Base-by-base conservation (phyloP, 2,329 filamentous ascomycete genomes). In the Alternaria tenuissima region DNA sequence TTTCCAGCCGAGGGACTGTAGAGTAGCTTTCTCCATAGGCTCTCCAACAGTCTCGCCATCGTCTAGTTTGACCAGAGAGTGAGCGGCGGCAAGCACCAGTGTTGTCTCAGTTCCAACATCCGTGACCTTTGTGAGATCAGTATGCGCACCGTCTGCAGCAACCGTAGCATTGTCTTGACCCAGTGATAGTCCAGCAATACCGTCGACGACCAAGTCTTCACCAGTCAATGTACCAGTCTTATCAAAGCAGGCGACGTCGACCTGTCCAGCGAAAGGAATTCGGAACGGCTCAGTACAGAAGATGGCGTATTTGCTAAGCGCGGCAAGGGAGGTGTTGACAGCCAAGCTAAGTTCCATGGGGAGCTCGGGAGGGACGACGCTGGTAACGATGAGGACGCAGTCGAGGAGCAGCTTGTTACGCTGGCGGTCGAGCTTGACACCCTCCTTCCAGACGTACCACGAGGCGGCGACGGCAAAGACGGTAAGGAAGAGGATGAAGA, bases 261-360 rank as follows among this genome's bases (percentile, higher is more conserved):
- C 91, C 65, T 95, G 92, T 32, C 95, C 95, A 67, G 94, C 96
- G 71, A 91, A 98, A 0, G 96, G 96, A 72, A 99, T 99, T 57
- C 95, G 90, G 88, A 99, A 99, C 28, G 95, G 95, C 79, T 99
- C 96, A 2, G 95, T 99, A 78, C 95, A 99, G 84, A 97, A 99
- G 72, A 99, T 99, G 62, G 96, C 95, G 70, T 90, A 94, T 79
- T 94, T 96, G 81, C 94, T 96, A 38, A 99, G 84, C 28, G 95
- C 94, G 51, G 95, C 94, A 78, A 99, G 83, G 85, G 92, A 96
- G 12, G 95, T 99, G 82, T 99, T 99, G 77, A 99, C 96, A 48
- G 96, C 96, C 72, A 99, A 84, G 80, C 92, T 97, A 53, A 99
- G 87, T 76, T 99, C 96, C 95, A 99, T 99, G 12, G 95, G 95